Percentiles rank a stretch among this genome's conserved stretches.
These are phyloP conservation scores for Agaricus bisporus DNA, from an alignment of 768 basidiomycete species.

Conservation along the genomic window DNA sequence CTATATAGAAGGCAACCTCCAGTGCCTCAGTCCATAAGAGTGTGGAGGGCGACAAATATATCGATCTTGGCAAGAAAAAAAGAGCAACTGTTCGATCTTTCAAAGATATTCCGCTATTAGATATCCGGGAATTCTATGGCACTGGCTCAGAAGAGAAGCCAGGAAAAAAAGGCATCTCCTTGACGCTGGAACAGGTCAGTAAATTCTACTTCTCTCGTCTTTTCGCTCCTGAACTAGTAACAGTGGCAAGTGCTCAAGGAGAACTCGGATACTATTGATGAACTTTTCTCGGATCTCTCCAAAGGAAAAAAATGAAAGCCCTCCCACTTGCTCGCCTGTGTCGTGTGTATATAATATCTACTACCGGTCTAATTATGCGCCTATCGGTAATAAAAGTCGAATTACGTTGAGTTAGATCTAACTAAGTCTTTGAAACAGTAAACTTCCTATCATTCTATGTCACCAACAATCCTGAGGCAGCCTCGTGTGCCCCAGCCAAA, in stretches of 20 bases:
- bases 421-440: too few relatives aligned
- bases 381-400: not conserved
- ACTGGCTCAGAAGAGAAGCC: conserved; percentile 55
- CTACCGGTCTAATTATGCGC: conserved; percentile 4
- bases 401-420: not conserved
- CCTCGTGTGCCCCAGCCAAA: conserved; percentile 59
- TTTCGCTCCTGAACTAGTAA: not conserved
- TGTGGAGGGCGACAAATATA: conserved; percentile 43
- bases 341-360: not conserved
- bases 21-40: conserved; percentile 22
- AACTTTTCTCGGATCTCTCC: conserved; percentile 32
- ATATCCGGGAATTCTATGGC: conserved; percentile 72
- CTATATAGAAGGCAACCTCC: conserved; percentile 12
- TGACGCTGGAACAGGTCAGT: conserved; percentile 58
- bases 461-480: conserved; percentile 60
- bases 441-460: not conserved
- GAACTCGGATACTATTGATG: conserved; percentile 40
- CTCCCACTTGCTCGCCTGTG: not conserved
- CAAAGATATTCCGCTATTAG: conserved; percentile 51
- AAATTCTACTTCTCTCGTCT: not conserved
- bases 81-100: conserved; percentile 49
- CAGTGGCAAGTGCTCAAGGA: conserved; percentile 58
- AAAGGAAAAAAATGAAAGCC: conserved; percentile 19
- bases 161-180: conserved; percentile 76
- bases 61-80: conserved; percentile 69